Conservation (phyloP, 2,329 filamentous ascomycete genomes). For the Xylaria sp. region DNA sequence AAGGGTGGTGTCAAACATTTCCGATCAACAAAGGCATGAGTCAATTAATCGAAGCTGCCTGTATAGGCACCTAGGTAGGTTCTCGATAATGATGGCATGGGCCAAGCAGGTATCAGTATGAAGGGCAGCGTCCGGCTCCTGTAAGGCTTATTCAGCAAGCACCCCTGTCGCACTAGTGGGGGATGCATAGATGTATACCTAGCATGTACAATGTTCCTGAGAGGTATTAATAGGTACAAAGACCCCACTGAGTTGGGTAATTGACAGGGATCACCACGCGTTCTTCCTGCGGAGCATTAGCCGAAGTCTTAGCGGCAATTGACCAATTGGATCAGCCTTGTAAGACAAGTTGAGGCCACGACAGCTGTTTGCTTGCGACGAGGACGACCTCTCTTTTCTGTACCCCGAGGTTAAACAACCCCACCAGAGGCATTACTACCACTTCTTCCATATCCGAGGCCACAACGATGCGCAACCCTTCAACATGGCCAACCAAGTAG, state of each 20-base stretch:
- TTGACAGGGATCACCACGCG: not conserved
- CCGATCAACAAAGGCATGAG: not conserved
- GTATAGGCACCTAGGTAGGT: too few relatives aligned
- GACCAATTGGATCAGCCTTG: slow-evolving; percentile 28
- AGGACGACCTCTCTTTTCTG: slow-evolving; percentile 9
- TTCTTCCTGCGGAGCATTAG: slow-evolving; percentile 3
- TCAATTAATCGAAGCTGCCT: too few relatives aligned
- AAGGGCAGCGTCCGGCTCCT: too few relatives aligned
- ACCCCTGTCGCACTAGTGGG: not conserved
- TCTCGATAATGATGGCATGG: too few relatives aligned
- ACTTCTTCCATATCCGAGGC: not conserved
- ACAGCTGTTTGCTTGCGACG: slow-evolving; percentile 30
- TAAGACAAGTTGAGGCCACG: slow-evolving; percentile 38
- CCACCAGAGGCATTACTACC: slow-evolving; percentile 21
- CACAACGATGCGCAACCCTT: slow-evolving; percentile 30
- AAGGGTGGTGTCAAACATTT: too few relatives aligned
- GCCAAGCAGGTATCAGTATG: too few relatives aligned
- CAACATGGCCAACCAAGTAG: slow-evolving; percentile 45
- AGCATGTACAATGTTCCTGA: not conserved
- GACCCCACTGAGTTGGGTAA: not conserved
- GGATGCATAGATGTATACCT: not conserved
- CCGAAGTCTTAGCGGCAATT: slow-evolving; percentile 23
- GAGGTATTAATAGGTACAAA: not conserved
- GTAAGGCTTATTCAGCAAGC: too few relatives aligned
- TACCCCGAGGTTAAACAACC: slow-evolving; percentile 4